phyloP scores from a whole-genome alignment of 129 eudicot species.

The Saposhnikovia divaricata region DNA sequence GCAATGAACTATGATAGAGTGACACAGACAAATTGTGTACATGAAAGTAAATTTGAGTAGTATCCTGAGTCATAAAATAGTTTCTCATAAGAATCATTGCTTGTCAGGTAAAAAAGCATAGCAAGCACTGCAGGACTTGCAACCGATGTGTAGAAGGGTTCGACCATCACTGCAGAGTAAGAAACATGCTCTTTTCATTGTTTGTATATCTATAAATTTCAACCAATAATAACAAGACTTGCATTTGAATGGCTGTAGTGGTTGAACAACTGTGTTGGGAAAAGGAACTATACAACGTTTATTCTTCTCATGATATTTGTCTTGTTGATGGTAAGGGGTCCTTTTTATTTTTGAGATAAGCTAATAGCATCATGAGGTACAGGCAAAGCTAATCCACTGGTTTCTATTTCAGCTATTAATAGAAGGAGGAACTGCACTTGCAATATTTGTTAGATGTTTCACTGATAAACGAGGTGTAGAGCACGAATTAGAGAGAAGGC shows the following conservation, averaged over 20 bases:
- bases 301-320: constrained; percentile 62
- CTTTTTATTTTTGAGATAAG: not conserved
- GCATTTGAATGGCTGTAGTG: constrained; percentile 46
- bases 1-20: not conserved
- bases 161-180: constrained; percentile 98
- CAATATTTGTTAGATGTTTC: constrained; percentile 73
- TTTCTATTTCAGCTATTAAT: constrained; percentile 47
- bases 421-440: constrained; percentile 88
- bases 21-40: not conserved
- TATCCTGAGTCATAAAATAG: not conserved
- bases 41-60: not conserved
- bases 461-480: constrained; percentile 55
- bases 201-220: not conserved
- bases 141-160: constrained; percentile 94
- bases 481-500: constrained; percentile 39
- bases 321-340: constrained; percentile 62
- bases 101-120: constrained; percentile 61
- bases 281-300: constrained; percentile 73
- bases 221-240: constrained; percentile 2
- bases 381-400: constrained; percentile 18
- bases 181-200: not conserved
- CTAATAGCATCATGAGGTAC: not conserved
- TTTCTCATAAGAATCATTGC: not conserved
- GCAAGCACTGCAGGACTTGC: constrained; percentile 97
- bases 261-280: constrained; percentile 94